Base-by-base conservation (phyloP, 371 early-diverging fungal species). In the Basidiobolus meristosporus region DNA sequence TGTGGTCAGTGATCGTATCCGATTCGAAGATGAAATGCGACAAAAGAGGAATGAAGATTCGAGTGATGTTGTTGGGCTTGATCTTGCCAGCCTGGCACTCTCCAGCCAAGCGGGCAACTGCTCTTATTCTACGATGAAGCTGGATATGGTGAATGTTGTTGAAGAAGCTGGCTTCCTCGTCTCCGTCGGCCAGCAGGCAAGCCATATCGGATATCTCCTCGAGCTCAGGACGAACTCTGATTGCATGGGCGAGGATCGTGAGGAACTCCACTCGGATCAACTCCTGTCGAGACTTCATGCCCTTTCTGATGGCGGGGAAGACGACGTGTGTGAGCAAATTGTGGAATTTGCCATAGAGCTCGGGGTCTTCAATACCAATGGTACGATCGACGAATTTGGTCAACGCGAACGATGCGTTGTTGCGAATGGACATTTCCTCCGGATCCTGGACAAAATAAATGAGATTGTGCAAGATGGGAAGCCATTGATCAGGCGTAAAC, bases 91-190 rank as follows among this genome's bases (percentile, higher is more conserved):
- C 43, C 3, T 54, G 46, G 18, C 60, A 61, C 29, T 55, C 51
- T 9, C 76, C 74, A 7, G 74, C 63, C 41, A 96, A 67, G 16
- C 89, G 73, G 33, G 58, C 55, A 39, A 95, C 47, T 0, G 95
- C 87, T 39, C 87, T 73, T 10, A 73, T 46, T 40, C 96, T 83
- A 42, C 93, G 79, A 53, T 95, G 91, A 6, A 76, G 47, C 61
- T 97, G 98, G 48, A 93, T 67, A 50, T 97, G 98, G 46, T 81
- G 71, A 39, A 93, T 67, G 47, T 95, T 95, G 49, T 61, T 63
- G 54, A 91, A 91, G 51, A 91, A 87, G 50, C 68, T 82, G 32
- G 76, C 66, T 48, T 91, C 92, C 29, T 88, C 86, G 46, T 87
- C 68, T 33, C 56, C 62, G 44, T 51, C 41, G 38, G 50, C 65